Evolutionary conservation across 148 eudicot species (phyloP).

Genomic region (Diospyros lotus): DNA sequence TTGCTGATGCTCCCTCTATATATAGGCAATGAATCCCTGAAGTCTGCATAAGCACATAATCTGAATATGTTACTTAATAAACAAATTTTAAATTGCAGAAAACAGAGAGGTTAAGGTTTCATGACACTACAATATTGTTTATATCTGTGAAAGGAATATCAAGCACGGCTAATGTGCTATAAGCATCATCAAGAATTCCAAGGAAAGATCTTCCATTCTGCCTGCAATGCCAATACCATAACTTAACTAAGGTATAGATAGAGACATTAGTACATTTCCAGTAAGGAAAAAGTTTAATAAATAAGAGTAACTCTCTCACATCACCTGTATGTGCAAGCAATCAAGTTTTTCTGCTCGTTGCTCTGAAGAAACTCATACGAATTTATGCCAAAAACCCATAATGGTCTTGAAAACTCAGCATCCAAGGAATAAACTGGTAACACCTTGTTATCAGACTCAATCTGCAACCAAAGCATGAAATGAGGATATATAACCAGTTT

Average conservation of each 20-base stretch:
- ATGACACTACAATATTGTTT: slow-evolving; percentile 55
- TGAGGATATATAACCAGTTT: background rate
- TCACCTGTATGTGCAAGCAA: slow-evolving; percentile 93
- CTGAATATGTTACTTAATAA: slow-evolving; percentile 9
- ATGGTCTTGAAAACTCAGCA: slow-evolving; percentile 84
- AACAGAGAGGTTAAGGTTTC: slow-evolving; percentile 3
- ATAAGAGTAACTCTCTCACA: background rate
- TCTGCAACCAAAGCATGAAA: slow-evolving; percentile 29
- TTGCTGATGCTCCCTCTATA: slow-evolving; percentile 84
- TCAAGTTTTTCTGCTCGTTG: slow-evolving; percentile 36
- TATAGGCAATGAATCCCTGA: slow-evolving; percentile 46
- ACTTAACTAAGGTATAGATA: background rate
- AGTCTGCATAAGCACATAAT: slow-evolving; percentile 39
- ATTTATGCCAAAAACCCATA: slow-evolving; percentile 88
- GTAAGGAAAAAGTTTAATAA: slow-evolving; percentile 5
- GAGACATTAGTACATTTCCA: background rate
- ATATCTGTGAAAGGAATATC: slow-evolving; percentile 88
- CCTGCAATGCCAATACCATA: slow-evolving; percentile 44
- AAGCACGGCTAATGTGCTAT: slow-evolving; percentile 45
- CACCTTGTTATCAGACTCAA: slow-evolving; percentile 69
- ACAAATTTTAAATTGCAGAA: slow-evolving; percentile 3
- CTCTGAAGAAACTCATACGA: slow-evolving; percentile 60
- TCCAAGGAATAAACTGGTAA: slow-evolving; percentile 60
- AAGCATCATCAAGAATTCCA: slow-evolving; percentile 65
- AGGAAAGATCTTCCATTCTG: slow-evolving; percentile 80